Evolutionary conservation across 2,329 filamentous ascomycete species (phyloP), one percentile per base, ranked within the genome.

Genomic region (Trichoderma polysporum): DNA sequence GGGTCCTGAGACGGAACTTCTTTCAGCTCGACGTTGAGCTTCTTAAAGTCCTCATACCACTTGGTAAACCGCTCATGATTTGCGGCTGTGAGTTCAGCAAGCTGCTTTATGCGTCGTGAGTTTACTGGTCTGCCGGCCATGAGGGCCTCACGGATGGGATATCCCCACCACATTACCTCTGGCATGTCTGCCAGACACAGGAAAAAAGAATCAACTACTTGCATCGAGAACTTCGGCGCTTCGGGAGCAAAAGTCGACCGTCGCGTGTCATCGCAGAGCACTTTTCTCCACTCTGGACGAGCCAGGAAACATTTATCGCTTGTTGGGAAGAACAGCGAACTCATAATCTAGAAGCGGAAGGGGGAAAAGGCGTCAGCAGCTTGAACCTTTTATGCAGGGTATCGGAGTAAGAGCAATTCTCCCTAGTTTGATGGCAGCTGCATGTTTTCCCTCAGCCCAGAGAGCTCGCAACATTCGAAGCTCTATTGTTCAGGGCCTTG

Each of bases 221-320:
- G 65, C 37, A 75, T 73, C 13, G 68, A 70, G 53, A 69, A 68
- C 25, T 70, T 69, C 2, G 69, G 69, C n/a, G 70, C 68, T 15
- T 71, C 69, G 8, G 71, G 65, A 17, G 70, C 59, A 59, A 77
- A 72, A 17, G 75, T 70, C 25, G 76, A 71, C 19, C 72, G 72
- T 13, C 72, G 70, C 9, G 70, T 71, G 4, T 69, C 50, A 45
- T 74, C 73, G 25, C 68, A 66, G 66, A 79, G 74, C n/a, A 79
- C 70, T 22, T 71, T 69, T 63, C 76, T 77, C 79, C 79, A 81
- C 63, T 76, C 76, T 10, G 73, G 73, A 27, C 74, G 72, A 31
- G 74, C 73, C 5, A 80, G 73, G 68, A 81, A 81, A 66, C 78
- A 80, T 49, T 76, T 73, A 17, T 75, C 69, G 41, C 73, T 72